A percentile compares a stretch with the other conserved stretches of the same genome.
Conservation (phyloP, 139 green algal genomes). For the Zygnema cylindricum region DNA sequence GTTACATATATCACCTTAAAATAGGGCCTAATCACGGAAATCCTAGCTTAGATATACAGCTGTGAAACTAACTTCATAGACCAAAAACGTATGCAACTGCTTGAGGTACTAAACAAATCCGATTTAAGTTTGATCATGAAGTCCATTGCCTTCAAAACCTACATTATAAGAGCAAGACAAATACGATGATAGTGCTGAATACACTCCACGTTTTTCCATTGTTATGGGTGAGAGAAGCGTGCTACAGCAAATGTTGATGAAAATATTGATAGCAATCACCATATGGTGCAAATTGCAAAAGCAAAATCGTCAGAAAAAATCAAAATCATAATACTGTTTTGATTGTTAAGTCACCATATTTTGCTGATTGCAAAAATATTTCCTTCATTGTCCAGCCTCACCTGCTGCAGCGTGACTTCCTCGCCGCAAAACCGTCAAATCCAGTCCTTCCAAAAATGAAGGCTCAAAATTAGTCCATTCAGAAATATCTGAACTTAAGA, state of each 20-base stretch:
- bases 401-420: conserved; percentile 27
- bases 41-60: too few species aligned
- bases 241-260: background rate
- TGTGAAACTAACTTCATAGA: too few species aligned
- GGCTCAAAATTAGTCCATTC: background rate
- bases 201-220: too few species aligned
- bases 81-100: too few species aligned
- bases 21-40: too few species aligned
- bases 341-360: background rate
- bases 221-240: background rate
- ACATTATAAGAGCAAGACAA: too few species aligned
- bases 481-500: background rate
- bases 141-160: too few species aligned
- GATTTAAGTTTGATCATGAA: too few species aligned
- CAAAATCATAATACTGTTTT: background rate
- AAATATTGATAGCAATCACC: background rate
- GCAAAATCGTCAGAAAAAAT: background rate
- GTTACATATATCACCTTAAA: too few species aligned
- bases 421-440: background rate
- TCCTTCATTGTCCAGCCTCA: conserved; percentile 13
- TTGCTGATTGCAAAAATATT: background rate
- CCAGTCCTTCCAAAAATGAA: conserved; percentile 1
- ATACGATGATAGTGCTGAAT: too few species aligned
- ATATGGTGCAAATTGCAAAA: background rate
- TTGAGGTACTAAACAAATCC: too few species aligned